Evolutionary conservation across 176 grass and related monocot genomes (phyloP).

Genomic region (Elaeis guineensis): DNA sequence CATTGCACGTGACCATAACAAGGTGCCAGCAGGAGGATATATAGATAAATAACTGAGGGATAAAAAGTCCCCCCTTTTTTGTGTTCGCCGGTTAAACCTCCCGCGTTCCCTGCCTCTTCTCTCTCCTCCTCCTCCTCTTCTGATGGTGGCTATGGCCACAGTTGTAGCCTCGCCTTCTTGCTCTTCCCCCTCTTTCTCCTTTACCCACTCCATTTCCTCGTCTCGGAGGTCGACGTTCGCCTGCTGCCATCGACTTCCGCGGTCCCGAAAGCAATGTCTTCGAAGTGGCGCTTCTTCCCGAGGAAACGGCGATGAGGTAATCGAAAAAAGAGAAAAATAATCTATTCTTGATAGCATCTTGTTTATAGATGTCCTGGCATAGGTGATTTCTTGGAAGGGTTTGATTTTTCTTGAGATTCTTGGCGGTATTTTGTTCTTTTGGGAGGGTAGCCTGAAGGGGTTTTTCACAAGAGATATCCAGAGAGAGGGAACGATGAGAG

Average conservation of each 20-base stretch:
- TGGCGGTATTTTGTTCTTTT: not conserved
- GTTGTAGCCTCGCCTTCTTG: constrained; percentile 3
- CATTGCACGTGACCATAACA: too few relatives aligned
- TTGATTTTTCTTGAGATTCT: not conserved
- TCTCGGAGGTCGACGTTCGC: constrained; percentile 1
- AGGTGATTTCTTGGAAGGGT: not conserved
- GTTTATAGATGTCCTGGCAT: not conserved
- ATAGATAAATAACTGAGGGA: too few relatives aligned
- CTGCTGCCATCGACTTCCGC: not conserved
- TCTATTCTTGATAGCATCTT: not conserved
- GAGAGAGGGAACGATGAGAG: constrained; percentile 20
- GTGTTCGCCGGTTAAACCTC: not conserved
- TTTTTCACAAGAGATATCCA: constrained; percentile 44
- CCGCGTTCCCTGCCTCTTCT: not conserved
- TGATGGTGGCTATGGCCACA: constrained; percentile 4
- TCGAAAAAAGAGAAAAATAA: not conserved
- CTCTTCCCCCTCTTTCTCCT: constrained; percentile 2
- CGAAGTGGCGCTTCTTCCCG: not conserved
- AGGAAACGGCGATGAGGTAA: constrained; percentile 11
- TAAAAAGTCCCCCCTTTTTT: not conserved
- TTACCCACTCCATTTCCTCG: not conserved
- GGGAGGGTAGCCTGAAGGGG: constrained; percentile 26
- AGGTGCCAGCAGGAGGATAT: too few relatives aligned
- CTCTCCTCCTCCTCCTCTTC: too few relatives aligned
- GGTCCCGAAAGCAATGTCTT: not conserved